phyloP scores from a whole-genome alignment of 768 basidiomycete species.

The Mycena venus region DNA sequence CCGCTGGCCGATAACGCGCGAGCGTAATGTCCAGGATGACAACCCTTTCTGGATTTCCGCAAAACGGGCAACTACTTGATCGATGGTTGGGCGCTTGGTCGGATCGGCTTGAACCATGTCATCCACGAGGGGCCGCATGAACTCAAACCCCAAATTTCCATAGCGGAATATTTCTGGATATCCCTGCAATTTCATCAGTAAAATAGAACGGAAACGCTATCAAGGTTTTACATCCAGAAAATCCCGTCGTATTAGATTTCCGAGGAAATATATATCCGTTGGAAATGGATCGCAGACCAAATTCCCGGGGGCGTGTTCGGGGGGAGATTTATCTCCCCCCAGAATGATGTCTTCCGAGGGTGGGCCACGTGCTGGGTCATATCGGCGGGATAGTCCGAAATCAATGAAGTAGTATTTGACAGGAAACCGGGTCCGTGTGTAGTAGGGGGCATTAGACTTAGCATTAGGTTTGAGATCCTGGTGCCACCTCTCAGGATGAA shows the following conservation, averaged over 20 bases:
- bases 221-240: conserved; percentile 39
- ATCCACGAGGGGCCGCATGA: conserved; percentile 47
- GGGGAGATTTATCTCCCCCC: conserved; percentile 58
- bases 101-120: conserved; percentile 56
- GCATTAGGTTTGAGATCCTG: conserved; percentile 32
- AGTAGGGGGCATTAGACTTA: conserved; percentile 17
- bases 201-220: background rate
- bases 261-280: conserved; percentile 59
- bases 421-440: conserved; percentile 43
- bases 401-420: conserved; percentile 55
- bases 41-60: background rate
- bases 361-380: conserved; percentile 36
- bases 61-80: conserved; percentile 51
- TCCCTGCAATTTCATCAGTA: background rate
- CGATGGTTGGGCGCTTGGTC: conserved; percentile 50
- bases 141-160: conserved; percentile 40
- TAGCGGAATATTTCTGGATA: background rate
- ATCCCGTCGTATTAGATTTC: conserved; percentile 39
- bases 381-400: conserved; percentile 50
- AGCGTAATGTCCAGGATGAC: conserved; percentile 14
- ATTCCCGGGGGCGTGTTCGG: conserved; percentile 44
- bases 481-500: conserved; percentile 39
- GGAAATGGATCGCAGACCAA: conserved; percentile 56
- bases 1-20: background rate
- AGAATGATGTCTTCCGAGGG: conserved; percentile 45